Evolutionary conservation across 2,329 filamentous ascomycete genomes (phyloP).

Genomic region (Fusarium drepaniforme): DNA sequence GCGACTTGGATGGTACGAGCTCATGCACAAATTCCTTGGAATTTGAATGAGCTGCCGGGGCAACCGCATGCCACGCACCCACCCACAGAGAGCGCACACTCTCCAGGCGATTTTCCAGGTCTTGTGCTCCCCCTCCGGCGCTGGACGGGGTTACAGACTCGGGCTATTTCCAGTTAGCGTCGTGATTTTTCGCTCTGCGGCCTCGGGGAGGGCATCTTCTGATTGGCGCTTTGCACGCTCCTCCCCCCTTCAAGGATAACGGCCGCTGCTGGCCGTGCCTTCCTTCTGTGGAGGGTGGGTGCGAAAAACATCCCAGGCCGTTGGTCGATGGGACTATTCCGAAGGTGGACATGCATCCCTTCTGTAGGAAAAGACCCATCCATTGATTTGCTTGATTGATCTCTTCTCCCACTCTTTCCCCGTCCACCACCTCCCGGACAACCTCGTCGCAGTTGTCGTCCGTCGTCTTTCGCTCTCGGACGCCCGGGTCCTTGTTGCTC

Average conservation of each 20-base stretch:
- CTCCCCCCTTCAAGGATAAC: conserved; percentile 31
- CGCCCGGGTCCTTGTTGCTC: conserved; percentile 16
- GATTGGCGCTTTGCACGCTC: conserved; percentile 29
- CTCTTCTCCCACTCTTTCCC: conserved; percentile 10
- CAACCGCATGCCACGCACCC: conserved; percentile 31
- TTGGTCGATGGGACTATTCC: conserved; percentile 21
- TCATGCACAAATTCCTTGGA: conserved; percentile 17
- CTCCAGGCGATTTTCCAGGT: conserved; percentile 14
- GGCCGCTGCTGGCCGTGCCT: conserved; percentile 26
- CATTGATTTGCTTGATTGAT: conserved; percentile 17
- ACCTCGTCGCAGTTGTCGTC: conserved; percentile 31
- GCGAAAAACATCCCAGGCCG: conserved; percentile 20
- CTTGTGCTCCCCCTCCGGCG: conserved; percentile 4
- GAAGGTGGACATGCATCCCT: conserved; percentile 1
- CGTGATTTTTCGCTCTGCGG: conserved; percentile 20
- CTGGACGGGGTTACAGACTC: conserved; percentile 25
- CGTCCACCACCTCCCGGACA: conserved; percentile 14
- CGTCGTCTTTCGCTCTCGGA: conserved; percentile 19
- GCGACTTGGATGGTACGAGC: conserved; percentile 3
- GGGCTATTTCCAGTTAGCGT: conserved; percentile 27
- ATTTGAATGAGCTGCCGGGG: conserved; percentile 35
- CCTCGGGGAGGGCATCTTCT: conserved; percentile 9
- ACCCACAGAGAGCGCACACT: background rate
- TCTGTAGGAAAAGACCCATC: background rate
- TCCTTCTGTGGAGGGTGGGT: background rate